These are phyloP conservation scores for Senna tora DNA, from an alignment of 306 rosid species.

Conservation along the genomic window DNA sequence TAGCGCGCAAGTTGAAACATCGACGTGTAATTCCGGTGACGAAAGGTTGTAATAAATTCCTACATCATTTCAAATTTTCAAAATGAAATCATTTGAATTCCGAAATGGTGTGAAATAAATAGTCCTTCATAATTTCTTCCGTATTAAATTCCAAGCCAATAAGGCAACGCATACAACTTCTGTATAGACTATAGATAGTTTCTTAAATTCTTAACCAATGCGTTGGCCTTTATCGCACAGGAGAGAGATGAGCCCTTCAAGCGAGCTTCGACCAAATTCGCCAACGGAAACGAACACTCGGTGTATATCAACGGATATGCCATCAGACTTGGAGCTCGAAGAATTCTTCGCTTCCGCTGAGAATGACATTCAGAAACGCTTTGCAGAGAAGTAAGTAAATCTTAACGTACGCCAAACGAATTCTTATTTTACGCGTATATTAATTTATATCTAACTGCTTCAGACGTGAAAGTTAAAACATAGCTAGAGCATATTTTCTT, in stretches of 20 bases:
- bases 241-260: conserved; percentile 61
- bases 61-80: conserved; percentile 30
- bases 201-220: conserved; percentile 7
- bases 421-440: not conserved
- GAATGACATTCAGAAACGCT: conserved; percentile 61
- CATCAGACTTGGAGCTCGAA: conserved; percentile 65
- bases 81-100: conserved; percentile 32
- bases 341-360: conserved; percentile 77
- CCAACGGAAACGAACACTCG: conserved; percentile 39
- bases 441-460: not conserved
- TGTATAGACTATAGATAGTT: not conserved
- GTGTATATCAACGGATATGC: conserved; percentile 47
- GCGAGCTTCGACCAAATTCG: conserved; percentile 50
- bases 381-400: conserved; percentile 58
- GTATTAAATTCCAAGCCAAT: conserved; percentile 16
- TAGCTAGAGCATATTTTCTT: not conserved
- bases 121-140: not conserved
- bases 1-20: conserved; percentile 62
- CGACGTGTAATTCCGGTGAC: conserved; percentile 48
- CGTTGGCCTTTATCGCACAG: conserved; percentile 40
- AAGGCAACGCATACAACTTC: conserved; percentile 9
- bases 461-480: not conserved
- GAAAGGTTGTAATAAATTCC: conserved; percentile 52
- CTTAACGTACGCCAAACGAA: not conserved
- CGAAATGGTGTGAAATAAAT: conserved; percentile 12